Base-by-base conservation (phyloP, 2,329 filamentous ascomycete genomes). In the Xylaria sp. region DNA sequence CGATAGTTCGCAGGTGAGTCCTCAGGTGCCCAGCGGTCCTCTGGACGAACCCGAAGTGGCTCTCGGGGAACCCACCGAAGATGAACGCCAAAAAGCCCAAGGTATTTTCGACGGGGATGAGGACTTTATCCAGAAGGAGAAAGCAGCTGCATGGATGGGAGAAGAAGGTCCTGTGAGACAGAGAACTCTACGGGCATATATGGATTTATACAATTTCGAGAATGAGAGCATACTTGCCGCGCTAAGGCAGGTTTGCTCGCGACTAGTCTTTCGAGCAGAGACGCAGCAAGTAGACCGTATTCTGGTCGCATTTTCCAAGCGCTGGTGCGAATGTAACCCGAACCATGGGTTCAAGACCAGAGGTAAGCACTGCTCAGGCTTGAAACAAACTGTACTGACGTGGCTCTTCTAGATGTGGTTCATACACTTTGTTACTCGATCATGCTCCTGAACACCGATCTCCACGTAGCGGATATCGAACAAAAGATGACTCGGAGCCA, bases 401-500 rank as follows among this genome's bases (percentile, higher is more conserved):
- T 72, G 25, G 13, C 18, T 70, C 41, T 48, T 9, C 18, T 63
- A 92, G 95, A 98, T 82, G 92, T 98, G 57, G 94, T 99, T 20
- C 95, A 99, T 80, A 98, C 94, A 28, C 97, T 98, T 72, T 97
- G 94, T 82, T 99, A 98, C 81, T 98, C 96, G 0, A 90, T 99
- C 72, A 91, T 99, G 77, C 86, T 99, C 12, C 87, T 99, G 72
- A 99, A 99, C 77, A 99, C 96, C 41, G 96, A 99, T 83, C 85
- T 99, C 65, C 95, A 99, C 77, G 81, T 98, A 77, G 96, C 95
- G 68, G 94, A 98, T 78, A 97, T 98, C 74, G 94, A 97, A 70
- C 90, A 92, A 75, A 97, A 97, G 83, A 99, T 99, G 96, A 98
- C 95, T 1, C 90, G 92, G 65, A 91, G 87, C 72, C 95, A 98